Evolutionary conservation across 139 green algal genomes (phyloP), one percentile per base, ranked within the genome.

Genomic region (Volvox africanus): DNA sequence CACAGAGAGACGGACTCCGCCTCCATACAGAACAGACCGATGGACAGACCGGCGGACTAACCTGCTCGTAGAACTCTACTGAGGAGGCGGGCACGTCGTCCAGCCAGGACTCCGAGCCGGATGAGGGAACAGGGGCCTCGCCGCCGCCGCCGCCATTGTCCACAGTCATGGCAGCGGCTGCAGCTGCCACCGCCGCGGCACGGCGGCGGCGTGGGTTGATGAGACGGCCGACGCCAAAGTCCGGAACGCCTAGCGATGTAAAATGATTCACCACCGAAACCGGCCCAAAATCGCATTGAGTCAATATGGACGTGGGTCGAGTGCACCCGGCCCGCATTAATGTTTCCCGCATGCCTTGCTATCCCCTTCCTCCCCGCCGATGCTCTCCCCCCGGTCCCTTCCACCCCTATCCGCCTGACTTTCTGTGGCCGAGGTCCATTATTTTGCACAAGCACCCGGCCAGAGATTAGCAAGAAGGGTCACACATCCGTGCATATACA

Each of bases 21-120:
- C n/a, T n/a, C n/a, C n/a, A 75, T 28, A 28, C 22, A 32, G 67
- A 75, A 12, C 22, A 28, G 5, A 3, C 67, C 67, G 22, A 28
- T 26, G 67, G 67, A 28, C 67, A 28, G 22, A 32, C 22, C 11
- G 67, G 11, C 67, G 65, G 65, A 28, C 65, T 73, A 30, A 90
- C 86, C 73, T 96, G 92, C 89, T 95, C 93, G 85, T 98, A 98
- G 82, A 98, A 98, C 5, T 92, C 88, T 0, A 67, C 37, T 3
- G 87, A 61, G 61, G 77, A 68, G 68, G 62, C 35, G 82, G 92
- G 86, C 75, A 90, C 86, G 67, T 94, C 89, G 1, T 93, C 68
- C 62, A 92, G 20, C 86, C 86, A 90, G 28, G 86, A 44, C 32
- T 90, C 68, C 16, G 88, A 84, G 37, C 92, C 89, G 61, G 91